These are phyloP conservation scores for Nasturtium officinale DNA, from an alignment of 345 rosid genomes.

Conservation along the genomic window DNA sequence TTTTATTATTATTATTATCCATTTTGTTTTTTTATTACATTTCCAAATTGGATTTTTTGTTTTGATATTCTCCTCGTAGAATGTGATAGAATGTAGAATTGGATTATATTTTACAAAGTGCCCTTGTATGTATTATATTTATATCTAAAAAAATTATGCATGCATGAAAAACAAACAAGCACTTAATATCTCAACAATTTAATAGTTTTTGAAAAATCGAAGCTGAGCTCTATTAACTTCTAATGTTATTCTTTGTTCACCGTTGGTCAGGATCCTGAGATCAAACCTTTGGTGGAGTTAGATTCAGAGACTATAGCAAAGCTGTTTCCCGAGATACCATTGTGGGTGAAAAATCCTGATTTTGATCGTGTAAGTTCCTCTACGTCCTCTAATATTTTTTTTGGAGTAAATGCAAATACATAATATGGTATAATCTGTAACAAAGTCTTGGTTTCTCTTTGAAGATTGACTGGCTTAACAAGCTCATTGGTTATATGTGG, in stretches of 20 bases:
- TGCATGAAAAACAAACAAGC: constrained; percentile 9
- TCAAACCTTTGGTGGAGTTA: constrained; percentile 74
- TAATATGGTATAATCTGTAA: background rate
- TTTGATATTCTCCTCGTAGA: background rate
- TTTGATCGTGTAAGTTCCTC: constrained; percentile 77
- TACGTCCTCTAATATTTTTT: background rate
- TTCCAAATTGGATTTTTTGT: background rate
- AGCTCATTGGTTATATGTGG: constrained; percentile 80
- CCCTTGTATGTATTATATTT: background rate
- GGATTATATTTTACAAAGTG: too few relatives aligned
- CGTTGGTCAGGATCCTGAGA: constrained; percentile 64
- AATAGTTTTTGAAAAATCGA: background rate
- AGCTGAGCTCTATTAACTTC: background rate
- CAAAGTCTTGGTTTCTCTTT: constrained; percentile 21
- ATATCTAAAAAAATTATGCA: background rate
- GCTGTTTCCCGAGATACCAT: constrained; percentile 83
- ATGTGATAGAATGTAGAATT: too few relatives aligned
- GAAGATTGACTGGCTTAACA: constrained; percentile 96
- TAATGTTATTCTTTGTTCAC: constrained; percentile 8
- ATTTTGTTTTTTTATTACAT: constrained; percentile 13
- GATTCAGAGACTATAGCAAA: constrained; percentile 66
- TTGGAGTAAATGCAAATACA: background rate
- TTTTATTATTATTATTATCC: background rate
- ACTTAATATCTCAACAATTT: background rate
- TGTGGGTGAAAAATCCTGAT: constrained; percentile 97